Conservation (phyloP, 352 stramenopile species). For the Sclerospora graminicola region DNA sequence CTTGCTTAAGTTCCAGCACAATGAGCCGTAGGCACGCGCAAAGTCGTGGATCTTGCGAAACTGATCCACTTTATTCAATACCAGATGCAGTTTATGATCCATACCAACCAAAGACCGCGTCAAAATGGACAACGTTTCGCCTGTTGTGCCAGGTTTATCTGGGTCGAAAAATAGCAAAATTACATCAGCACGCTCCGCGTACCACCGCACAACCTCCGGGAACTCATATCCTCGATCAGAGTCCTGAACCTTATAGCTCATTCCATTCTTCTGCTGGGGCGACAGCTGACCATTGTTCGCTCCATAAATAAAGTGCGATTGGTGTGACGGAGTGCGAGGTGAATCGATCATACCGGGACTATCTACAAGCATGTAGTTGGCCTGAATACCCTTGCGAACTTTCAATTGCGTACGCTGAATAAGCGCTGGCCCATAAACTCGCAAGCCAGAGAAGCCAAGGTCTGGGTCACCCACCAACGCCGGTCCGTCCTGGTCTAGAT, state of each 20-base stretch:
- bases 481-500: constrained; percentile 96
- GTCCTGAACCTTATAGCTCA: constrained; percentile 28
- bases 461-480: constrained; percentile 94
- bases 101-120: constrained; percentile 94
- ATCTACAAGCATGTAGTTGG: constrained; percentile 98
- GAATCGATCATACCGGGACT: constrained; percentile 99
- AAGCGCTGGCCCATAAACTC: constrained; percentile 93
- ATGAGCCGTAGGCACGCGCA: constrained; percentile 95
- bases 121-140: constrained; percentile 97
- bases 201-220: constrained; percentile 94
- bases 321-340: constrained; percentile 62
- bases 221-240: constrained; percentile 96
- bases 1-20: constrained; percentile 98
- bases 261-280: constrained; percentile 22
- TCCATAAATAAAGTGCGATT: constrained; percentile 41
- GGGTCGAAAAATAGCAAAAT: constrained; percentile 99
- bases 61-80: constrained; percentile 99
- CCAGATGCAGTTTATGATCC: constrained; percentile 99
- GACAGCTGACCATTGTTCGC: constrained; percentile 15
- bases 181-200: constrained; percentile 97
- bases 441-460: constrained; percentile 94
- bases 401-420: constrained; percentile 99
- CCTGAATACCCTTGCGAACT: constrained; percentile 87
- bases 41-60: constrained; percentile 99
- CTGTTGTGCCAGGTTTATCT: constrained; percentile 98